Base-by-base conservation (phyloP, 768 basidiomycete genomes). In the Hirschioporus abietinus region DNA sequence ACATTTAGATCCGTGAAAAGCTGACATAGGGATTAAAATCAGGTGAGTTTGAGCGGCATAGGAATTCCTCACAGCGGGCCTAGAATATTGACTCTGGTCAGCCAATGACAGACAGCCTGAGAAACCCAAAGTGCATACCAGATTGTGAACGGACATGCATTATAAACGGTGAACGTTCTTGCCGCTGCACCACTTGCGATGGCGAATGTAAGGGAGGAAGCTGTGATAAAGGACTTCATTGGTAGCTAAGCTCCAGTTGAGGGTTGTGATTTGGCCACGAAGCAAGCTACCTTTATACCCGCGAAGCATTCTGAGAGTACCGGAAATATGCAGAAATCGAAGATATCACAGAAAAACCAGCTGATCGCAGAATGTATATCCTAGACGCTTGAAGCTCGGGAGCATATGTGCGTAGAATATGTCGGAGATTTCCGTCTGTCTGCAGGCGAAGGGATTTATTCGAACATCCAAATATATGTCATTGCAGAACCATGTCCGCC, bases 141-240 rank as follows among this genome's bases (percentile, higher is more conserved):
- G 63, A 81, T 76, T 4, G 80, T 81, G 72, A 79, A 81, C 1
- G 78, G 76, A 69, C 80, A 81, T 57, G 69, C 73, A 68, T 82
- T 82, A 73, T 73, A 73, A n/a, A 81, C 78, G 0, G 77, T 80
- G 70, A 81, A 78, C n/a, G 74, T 77, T 27, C 72, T 71, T 18
- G 67, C 75, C 62, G 58, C 34, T 2, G 63, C 71, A 35, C 35
- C 42, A 36, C 64, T 27, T 17, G 69, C 68, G 57, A 71, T 34
- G 17, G 70, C 66, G 25, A 73, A 35, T 42, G 66, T 52, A 60
- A 69, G 63, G 58, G 68, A 60, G 26, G 34, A 42, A 7, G 27
- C 18, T 24, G 26, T 18, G 35, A 58, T 27, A 35, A 57, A 24
- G 15, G 60, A 25, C 60, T 61, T 61, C 60, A 61, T 61, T 61